These are phyloP conservation scores for Diaporthe australafricana DNA, from an alignment of 2,329 filamentous ascomycete genomes.

Conservation along the genomic window DNA sequence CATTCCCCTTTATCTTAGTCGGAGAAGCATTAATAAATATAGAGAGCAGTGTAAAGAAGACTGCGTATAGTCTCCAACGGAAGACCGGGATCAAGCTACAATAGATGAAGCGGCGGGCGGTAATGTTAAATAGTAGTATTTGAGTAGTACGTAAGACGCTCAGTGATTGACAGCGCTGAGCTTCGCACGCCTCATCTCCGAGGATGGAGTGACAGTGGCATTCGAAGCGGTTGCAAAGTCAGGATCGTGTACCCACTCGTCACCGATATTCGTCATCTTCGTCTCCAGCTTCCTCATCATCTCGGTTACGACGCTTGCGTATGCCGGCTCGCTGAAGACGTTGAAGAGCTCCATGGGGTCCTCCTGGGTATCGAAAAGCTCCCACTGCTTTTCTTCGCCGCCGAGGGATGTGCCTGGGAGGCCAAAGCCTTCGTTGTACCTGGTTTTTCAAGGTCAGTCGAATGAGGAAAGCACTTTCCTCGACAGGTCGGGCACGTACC, in stretches of 20 bases:
- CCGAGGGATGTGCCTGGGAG: not conserved
- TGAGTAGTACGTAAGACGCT: not conserved
- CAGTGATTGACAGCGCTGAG: constrained; percentile 9
- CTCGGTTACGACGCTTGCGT: constrained; percentile 49
- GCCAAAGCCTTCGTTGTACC: constrained; percentile 14
- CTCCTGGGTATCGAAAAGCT: constrained; percentile 63
- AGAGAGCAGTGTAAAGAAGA: too few relatives aligned
- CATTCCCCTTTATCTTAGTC: too few relatives aligned
- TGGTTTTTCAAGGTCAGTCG: constrained; percentile 41
- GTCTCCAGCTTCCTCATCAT: constrained; percentile 57
- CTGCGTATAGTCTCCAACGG: too few relatives aligned
- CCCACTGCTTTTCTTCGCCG: constrained; percentile 60
- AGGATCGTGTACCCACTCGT: constrained; percentile 52
- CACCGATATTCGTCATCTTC: constrained; percentile 66
- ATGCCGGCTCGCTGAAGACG: constrained; percentile 52
- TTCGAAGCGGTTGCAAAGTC: not conserved
- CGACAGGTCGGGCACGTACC: constrained; percentile 63
- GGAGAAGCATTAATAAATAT: too few relatives aligned
- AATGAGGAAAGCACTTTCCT: constrained; percentile 56
- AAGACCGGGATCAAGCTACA: too few relatives aligned
- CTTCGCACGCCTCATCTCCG: constrained; percentile 1
- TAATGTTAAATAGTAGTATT: too few relatives aligned
- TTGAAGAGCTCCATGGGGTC: constrained; percentile 63
- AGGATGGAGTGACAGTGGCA: not conserved
- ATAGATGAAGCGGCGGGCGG: too few relatives aligned